phyloP scores from a whole-genome alignment of 176 grass and related monocot genomes.

The Cenchrus purpureus region DNA sequence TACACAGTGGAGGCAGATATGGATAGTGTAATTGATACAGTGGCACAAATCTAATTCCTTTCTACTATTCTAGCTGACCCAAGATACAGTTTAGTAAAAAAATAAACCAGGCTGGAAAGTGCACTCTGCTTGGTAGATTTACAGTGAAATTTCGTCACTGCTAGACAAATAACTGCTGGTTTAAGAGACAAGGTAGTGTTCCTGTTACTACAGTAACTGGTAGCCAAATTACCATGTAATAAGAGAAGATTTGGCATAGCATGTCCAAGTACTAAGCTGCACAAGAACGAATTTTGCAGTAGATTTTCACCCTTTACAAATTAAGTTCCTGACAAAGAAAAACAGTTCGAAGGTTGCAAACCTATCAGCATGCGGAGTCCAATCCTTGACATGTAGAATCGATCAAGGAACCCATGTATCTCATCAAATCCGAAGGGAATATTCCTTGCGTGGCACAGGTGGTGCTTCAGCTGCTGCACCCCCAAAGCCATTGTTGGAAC shows the following conservation, averaged over 20 bases:
- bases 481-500: conserved; percentile 90
- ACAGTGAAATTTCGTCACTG: conserved; percentile 23
- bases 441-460: conserved; percentile 51
- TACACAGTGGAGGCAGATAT: too few relatives aligned
- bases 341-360: conserved; percentile 52
- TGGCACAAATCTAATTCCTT: too few relatives aligned
- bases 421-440: conserved; percentile 60
- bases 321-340: conserved; percentile 29
- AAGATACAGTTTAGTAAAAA: conserved; percentile 1
- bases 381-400: conserved; percentile 95
- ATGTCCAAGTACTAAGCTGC: not conserved
- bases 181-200: not conserved
- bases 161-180: not conserved
- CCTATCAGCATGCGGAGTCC: conserved; percentile 98
- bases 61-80: too few relatives aligned
- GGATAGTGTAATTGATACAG: too few relatives aligned
- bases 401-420: conserved; percentile 85
- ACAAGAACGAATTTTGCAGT: conserved; percentile 2
- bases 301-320: conserved; percentile 19
- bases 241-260: conserved; percentile 3
- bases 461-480: conserved; percentile 86
- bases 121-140: conserved; percentile 4
- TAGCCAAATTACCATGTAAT: not conserved
- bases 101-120: conserved; percentile 6
- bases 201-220: not conserved